phyloP scores from a whole-genome alignment of 495 filamentous ascomycete species.

The Staphylotrichum tortipilum region DNA sequence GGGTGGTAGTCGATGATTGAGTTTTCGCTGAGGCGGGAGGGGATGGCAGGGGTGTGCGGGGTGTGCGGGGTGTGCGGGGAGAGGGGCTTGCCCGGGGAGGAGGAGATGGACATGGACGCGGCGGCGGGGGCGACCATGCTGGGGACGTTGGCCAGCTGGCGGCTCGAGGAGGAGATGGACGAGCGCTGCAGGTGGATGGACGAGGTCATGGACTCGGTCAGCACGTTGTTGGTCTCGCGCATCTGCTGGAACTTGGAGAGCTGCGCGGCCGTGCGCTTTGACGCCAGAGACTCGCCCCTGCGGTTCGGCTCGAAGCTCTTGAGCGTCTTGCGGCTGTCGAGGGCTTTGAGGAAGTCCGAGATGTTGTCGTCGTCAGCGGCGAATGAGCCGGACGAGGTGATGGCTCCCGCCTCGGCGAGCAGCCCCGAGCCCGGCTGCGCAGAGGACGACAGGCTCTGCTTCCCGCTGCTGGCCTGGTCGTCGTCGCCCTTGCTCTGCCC shows the following conservation, averaged over 20 bases:
- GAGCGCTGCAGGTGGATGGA: slow-evolving; percentile 76
- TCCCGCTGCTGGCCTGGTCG: slow-evolving; percentile 78
- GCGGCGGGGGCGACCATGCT: slow-evolving; percentile 72
- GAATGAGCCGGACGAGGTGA: slow-evolving; percentile 67
- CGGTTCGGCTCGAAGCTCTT: slow-evolving; percentile 55
- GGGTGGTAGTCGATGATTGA: slow-evolving; percentile 69
- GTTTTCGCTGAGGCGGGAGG: slow-evolving; percentile 82
- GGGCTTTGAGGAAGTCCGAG: slow-evolving; percentile 78
- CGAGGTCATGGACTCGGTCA: slow-evolving; percentile 83
- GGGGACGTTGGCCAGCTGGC: slow-evolving; percentile 73
- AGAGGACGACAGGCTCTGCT: slow-evolving; percentile 74
- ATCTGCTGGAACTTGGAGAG: slow-evolving; percentile 72
- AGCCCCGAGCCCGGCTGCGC: slow-evolving; percentile 80
- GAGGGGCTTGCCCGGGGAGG: slow-evolving; percentile 83
- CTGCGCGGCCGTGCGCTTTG: slow-evolving; percentile 57
- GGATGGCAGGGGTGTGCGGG: slow-evolving; percentile 86
- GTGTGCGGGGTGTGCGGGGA: slow-evolving; percentile 94
- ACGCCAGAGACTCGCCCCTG: slow-evolving; percentile 47
- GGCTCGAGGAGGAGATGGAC: slow-evolving; percentile 73
- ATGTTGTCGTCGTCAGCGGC: slow-evolving; percentile 86
- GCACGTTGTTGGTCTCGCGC: slow-evolving; percentile 73
- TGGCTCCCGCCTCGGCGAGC: slow-evolving; percentile 60
- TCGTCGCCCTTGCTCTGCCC: slow-evolving; percentile 67
- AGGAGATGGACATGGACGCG: slow-evolving; percentile 77
- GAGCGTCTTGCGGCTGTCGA: slow-evolving; percentile 73